Evolutionary conservation across 768 basidiomycete species (phyloP), one percentile per base, ranked within the genome.

Genomic region (Leccinum barrowsii): DNA sequence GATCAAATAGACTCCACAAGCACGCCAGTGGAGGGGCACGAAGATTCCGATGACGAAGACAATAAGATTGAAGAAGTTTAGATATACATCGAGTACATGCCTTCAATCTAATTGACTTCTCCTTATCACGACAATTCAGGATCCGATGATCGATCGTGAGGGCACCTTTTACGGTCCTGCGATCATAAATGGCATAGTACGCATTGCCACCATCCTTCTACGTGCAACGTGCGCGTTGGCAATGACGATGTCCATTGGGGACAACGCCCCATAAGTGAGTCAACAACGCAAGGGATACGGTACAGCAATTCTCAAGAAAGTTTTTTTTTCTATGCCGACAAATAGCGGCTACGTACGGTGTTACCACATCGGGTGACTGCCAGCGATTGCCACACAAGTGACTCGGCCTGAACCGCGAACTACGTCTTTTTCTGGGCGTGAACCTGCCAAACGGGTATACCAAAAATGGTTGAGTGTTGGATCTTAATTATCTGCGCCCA

Each of bases 11-110:
- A 72, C 50, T 59, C 69, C 5, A 63, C 62, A 52, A 62, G 54
- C 3, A 40, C 52, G 24, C 57, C 57, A 21, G 62, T 62, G 46
- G 65, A 60, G 66, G 56, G 65, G 56, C 64, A 64, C 11, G 67
- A 68, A 64, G 69, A 58, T 11, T 67, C 69, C 21, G 84, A 87
- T 54, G 85, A 86, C 50, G 89, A 89, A 59, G 90, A 92, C 65
- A 76, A 81, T 67, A 83, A 75, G 65, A 90, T 94, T 56, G 83
- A 89, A 59, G 92, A 92, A 74, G 80, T 94, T 48, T 92, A 80
- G 70, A 62, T 53, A 56, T 62, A 55, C 57, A 65, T 60, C 52
- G 56, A 59, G 52, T 63, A 61, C 61, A 54, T 48, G 50, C 46
- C 40, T 53, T 54, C 42, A 54, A 61, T 63, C 58, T 50, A 47